Conservation (phyloP, 768 basidiomycete species). For the Boletus subcaerulescens region DNA sequence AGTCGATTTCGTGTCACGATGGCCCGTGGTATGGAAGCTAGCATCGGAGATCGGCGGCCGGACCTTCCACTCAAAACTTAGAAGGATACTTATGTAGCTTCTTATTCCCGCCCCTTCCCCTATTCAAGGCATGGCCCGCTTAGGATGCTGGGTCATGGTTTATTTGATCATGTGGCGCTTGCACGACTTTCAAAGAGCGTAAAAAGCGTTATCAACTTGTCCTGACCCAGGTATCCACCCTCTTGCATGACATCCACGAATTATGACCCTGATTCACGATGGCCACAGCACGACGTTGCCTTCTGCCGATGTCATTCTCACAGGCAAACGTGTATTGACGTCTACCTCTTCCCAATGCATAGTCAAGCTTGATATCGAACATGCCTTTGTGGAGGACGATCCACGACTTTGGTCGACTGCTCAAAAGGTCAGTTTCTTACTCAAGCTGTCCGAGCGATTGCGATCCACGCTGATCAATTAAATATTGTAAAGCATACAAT, state of each 20-base stretch:
- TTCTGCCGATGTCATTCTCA: not conserved
- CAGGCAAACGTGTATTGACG: not conserved
- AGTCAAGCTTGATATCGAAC: conserved; percentile 35
- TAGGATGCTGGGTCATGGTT: not conserved
- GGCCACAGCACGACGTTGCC: not conserved
- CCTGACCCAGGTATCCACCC: not conserved
- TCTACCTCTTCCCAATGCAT: not conserved
- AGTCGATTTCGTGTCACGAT: not conserved
- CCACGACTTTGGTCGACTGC: conserved; percentile 57
- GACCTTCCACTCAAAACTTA: not conserved
- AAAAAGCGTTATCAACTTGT: too few relatives aligned
- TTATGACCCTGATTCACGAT: conserved; percentile 6
- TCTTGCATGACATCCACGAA: not conserved
- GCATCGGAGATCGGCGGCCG: conserved; percentile 11
- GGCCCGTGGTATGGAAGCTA: too few relatives aligned
- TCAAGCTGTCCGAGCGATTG: not conserved
- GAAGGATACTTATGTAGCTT: not conserved
- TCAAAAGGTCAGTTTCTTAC: conserved; percentile 45
- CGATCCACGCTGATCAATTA: not conserved
- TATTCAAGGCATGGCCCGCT: not conserved
- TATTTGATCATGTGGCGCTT: not conserved
- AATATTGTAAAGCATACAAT: conserved; percentile 14
- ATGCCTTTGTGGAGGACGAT: conserved; percentile 51
- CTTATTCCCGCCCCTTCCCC: not conserved
- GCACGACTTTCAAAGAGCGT: not conserved